Percentiles rank a stretch among this genome's conserved stretches.
These are phyloP conservation scores for Pseudogymnoascus pannorum DNA, from an alignment of 2,329 filamentous ascomycete genomes.

Conservation along the genomic window DNA sequence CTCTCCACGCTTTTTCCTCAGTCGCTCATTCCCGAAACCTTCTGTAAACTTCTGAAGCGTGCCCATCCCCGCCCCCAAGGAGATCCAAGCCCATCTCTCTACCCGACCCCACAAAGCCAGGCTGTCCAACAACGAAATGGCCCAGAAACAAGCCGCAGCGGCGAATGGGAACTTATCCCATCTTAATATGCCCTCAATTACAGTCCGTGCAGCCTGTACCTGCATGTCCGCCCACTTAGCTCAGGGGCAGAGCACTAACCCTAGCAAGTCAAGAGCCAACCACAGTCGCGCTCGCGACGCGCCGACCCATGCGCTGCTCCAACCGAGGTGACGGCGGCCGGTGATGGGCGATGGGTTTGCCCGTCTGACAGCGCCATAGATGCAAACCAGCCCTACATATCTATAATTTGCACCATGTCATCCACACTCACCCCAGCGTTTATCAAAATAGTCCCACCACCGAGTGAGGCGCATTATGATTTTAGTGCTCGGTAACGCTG, in stretches of 20 bases:
- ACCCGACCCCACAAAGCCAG: too few species aligned
- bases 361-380: background rate
- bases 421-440: background rate
- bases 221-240: background rate
- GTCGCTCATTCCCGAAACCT: too few species aligned
- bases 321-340: background rate
- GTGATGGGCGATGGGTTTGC: background rate
- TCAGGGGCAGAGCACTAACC: background rate
- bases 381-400: background rate
- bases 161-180: too few species aligned
- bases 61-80: too few species aligned
- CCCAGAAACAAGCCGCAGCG: too few species aligned
- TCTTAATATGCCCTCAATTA: too few species aligned
- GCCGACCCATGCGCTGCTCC: background rate
- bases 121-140: too few species aligned
- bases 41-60: too few species aligned
- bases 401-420: background rate
- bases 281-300: background rate
- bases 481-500: too few species aligned
- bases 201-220: too few species aligned
- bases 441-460: background rate
- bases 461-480: background rate
- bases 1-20: too few species aligned
- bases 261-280: background rate
- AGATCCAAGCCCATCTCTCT: too few species aligned